Evolutionary conservation across 768 basidiomycete species (phyloP), one percentile per base, ranked within the genome.

Genomic region (Myochromella boudieri): DNA sequence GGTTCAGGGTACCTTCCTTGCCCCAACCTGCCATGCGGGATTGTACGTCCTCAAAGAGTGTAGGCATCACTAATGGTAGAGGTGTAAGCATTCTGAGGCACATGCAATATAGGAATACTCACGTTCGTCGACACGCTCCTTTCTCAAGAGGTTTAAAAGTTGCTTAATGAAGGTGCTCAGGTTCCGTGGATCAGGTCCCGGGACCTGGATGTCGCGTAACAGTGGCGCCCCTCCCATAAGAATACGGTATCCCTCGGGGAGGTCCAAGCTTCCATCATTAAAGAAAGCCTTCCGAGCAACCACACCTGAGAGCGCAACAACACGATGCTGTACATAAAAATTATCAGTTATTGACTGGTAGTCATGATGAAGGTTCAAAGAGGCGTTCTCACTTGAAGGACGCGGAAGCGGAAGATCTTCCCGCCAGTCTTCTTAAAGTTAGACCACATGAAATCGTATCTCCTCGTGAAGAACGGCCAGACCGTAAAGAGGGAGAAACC

Each of bases 401-500:
- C 60, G 14, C 55, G 48, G 42, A 68, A 68, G 15, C 54, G 59
- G 40, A 68, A 68, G 20, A 60, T 54, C 7, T 57, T 58, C 4
- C 53, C 43, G 4, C 54, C 42, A 4, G 55, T 56, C 15, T 51
- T 51, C 38, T 46, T 52, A 51, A 68, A 66, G 36, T 63, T 60
- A 1, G 46, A 39, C 52, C 55, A 46, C 9, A 68, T 41, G 36
- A 66, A 67, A 40, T 68, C 64, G 33, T 62, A 62, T 9, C 67
- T 54, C 34, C 57, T 60, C 20, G 60, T 53, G 44, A 68, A 68
- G 54, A 68, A 68, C 3, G 59, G 43, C 63, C 65, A 67, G 9
- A 64, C 62, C 14, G 55, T 60, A 28, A 63, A 25, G 7, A 65
- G 49, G 1, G 64, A 60, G 22, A 64, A 45, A 17, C 65, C 66